Evolutionary conservation across 371 early-diverging fungal species (phyloP), one percentile per base, ranked within the genome.

Genomic region (Mycotypha africana): DNA sequence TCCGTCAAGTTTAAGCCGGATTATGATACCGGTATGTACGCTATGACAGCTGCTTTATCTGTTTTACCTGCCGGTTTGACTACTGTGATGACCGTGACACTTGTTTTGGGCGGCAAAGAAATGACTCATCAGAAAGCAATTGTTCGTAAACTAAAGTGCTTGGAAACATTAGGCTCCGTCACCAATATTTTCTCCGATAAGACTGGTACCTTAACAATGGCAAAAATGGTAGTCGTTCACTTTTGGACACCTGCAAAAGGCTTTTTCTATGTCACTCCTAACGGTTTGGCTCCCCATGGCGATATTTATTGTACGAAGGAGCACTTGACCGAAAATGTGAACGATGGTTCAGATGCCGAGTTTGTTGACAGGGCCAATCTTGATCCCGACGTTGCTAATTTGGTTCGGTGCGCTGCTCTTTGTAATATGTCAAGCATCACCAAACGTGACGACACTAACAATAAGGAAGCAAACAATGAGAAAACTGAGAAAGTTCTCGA

Each of bases 141-240:
- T 51, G 92, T 95, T 15, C 79, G 92, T 32, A 91, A 89, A 43
- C 63, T 95, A n/a, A 88, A 91, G 4, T 84, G 88, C 4, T 86
- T 97, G 5, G 95, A 95, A 63, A 92, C 93, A 0, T 72, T 96
- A n/a, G 95, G 95, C 5, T 82, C 86, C 7, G 88, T 95, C 12
- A 89, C 91, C n/a, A 84, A 84, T 28, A 90, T 97, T 53, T 93
- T 93, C 60, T 88, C 89, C 1, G 95, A 95, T 60, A 96, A 66
- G 35, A 64, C 67, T 10, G 79, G 81, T 37, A 80, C 81, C 7
- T 51, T 80, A 38, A 80, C 81, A 1, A 70, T 77, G 57, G 73
- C 83, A 14, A 85, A 82, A 52, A 88, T 88, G 88, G 84, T 84
- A 4, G 74, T 83, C 2, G 79, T 81, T 17, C 79, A 83, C 19